Conservation (phyloP, 768 basidiomycete species). For the Suillus brevipes region DNA sequence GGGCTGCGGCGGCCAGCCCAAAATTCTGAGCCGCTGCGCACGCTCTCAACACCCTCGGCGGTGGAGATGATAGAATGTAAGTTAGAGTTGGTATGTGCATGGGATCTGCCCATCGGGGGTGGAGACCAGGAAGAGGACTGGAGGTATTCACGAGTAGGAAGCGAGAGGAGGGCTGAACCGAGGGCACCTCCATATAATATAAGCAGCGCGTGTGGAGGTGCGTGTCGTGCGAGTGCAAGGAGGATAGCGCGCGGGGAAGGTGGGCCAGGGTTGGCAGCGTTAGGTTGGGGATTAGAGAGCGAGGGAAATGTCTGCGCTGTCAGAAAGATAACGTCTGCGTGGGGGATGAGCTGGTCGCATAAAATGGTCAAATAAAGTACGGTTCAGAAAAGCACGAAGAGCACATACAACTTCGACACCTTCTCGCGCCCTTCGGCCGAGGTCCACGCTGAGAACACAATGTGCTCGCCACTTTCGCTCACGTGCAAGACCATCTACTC, state of each 20-base stretch:
- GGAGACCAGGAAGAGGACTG: slow-evolving; percentile 77
- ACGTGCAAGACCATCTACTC: slow-evolving; percentile 77
- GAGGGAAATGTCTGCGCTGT: slow-evolving; percentile 27
- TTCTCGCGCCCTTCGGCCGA: slow-evolving; percentile 71
- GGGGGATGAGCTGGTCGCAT: slow-evolving; percentile 65
- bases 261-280: slow-evolving; percentile 50
- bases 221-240: slow-evolving; percentile 67
- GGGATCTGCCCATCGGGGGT: slow-evolving; percentile 18
- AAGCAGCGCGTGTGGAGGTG: slow-evolving; percentile 74
- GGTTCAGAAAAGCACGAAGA: background rate
- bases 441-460: slow-evolving; percentile 79
- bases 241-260: slow-evolving; percentile 72
- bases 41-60: slow-evolving; percentile 40
- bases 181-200: slow-evolving; percentile 80
- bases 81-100: slow-evolving; percentile 21
- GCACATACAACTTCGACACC: slow-evolving; percentile 75
- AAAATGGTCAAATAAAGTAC: slow-evolving; percentile 1
- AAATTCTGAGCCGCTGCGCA: slow-evolving; percentile 73
- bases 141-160: slow-evolving; percentile 85
- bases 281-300: slow-evolving; percentile 38
- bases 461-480: slow-evolving; percentile 84
- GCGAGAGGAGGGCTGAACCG: slow-evolving; percentile 76
- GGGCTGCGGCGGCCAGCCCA: slow-evolving; percentile 53
- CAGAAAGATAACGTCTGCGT: slow-evolving; percentile 82
- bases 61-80: slow-evolving; percentile 10